Evolutionary conservation across 2,329 filamentous ascomycete species (phyloP), one percentile per base, ranked within the genome.

Genomic region (Periconia macrospinosa): DNA sequence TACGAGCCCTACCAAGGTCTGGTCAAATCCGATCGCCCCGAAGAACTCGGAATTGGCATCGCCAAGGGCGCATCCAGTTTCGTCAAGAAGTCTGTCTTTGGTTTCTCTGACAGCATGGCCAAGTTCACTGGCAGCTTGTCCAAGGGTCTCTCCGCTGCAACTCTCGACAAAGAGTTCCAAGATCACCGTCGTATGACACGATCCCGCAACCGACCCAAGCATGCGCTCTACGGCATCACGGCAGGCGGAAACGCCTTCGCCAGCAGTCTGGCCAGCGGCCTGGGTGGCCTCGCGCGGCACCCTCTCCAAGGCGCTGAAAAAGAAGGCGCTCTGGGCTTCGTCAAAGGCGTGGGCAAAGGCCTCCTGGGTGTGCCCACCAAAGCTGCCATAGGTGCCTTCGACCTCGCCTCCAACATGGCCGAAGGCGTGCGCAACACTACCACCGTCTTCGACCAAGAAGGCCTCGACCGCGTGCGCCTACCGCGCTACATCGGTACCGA

Each of bases 351-450:
- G 37, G 94, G 94, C 52, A 99, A 97, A 77, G 94, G 94, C 18
- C 82, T 97, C 18, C 82, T 97, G 1, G 94, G 94, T 13, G 80
- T 97, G n/a, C 92, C 92, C 1, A 99, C 94, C 10, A 99, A 99
- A 75, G 93, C 95, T 2, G 92, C 93, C 7, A 96, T 99, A 53
- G 94, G 95, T 52, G 91, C 96, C 19, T 92, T 99, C 61, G 94
- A 99, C 75, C 87, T 99, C 68, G 94, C 95, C 0, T 96, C 92
- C 69, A 97, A 97, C 72, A 89, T 99, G 62, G 93, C 92, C 23
- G 94, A 99, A 76, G 94, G 94, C 49, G 96, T 99, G 51, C 92
- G 94, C 68, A 99, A 99, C 77, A 99, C 94, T 0, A 99, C 95
- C 1, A 99, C 94, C 0, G 94, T 99, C 18, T 99, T 99, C 72